Evolutionary conservation across 345 rosid genomes (phyloP), one percentile per base, ranked within the genome.

Genomic region (Boechera stricta): DNA sequence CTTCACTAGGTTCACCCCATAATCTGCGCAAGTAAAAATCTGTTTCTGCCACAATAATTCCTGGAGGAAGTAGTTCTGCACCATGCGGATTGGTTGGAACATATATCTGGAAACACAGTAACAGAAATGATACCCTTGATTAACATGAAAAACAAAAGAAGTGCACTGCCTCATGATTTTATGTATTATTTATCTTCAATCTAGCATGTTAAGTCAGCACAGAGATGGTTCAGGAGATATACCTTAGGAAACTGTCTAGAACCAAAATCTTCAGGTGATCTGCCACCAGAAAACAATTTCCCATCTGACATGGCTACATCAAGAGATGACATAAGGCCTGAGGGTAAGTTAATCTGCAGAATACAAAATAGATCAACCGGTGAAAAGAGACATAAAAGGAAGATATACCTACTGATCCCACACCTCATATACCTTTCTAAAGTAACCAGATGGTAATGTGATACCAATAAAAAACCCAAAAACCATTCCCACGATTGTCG

Each of bases 1-100:
- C 98, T 87, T 92, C 93, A 84, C 81, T 83, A 7, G 98, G 98
- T 53, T 91, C 96, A 77, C 97, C 98, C 97, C 95, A 94, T 83
- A 94, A 86, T 82, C 97, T 87, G 80, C 89, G 97, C 84, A 87
- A 76, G 84, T 88, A 88, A 32, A 92, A 79, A 80, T 94, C 98
- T 5, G 97, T 76, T 85, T 92, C 90, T 49, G 97, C 59, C 60
- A 81, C 97, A 52, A 94, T 74, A 71, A 94, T 94, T 62, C 90
- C 94, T 13, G 97, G 95, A 69, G 97, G 98, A 58, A 94, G 86
- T 80, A 79, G 78, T 87, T 91, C 97, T n/a, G 95, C 92, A 72
- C 98, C 97, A 73, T 76, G 97, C 7, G 98, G 98, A 85, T 92
- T 94, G 77, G 89, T 87, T 35, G 90, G 83, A 79, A 87, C 93